Evolutionary conservation across 139 green algal genomes (phyloP).

Genomic region (Spirogloea muscicola): DNA sequence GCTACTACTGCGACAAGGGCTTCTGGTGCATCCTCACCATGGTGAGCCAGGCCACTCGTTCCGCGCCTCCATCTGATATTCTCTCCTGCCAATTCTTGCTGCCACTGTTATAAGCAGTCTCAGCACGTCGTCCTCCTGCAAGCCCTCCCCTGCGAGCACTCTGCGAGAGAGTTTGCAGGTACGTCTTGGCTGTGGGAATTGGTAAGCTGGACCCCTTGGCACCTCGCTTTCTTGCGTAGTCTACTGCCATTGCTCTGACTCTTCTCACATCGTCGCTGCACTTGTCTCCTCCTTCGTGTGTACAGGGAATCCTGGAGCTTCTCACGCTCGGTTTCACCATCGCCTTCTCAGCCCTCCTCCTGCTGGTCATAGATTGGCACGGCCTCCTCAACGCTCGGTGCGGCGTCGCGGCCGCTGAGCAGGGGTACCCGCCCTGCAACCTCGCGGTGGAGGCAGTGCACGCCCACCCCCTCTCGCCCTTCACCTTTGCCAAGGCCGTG

Average conservation of each 20-base stretch:
- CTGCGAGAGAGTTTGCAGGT: too few species aligned
- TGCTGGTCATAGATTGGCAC: constrained; percentile 83
- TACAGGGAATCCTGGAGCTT: constrained; percentile 71
- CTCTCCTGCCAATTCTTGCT: neutral
- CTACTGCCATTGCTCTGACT: too few species aligned
- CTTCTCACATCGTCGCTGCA: too few species aligned
- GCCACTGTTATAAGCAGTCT: neutral
- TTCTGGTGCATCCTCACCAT: constrained; percentile 40
- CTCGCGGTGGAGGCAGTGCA: constrained; percentile 49
- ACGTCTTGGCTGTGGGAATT: too few species aligned
- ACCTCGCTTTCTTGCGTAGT: too few species aligned
- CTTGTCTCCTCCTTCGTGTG: neutral
- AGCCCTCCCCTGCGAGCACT: too few species aligned
- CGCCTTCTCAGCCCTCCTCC: constrained; percentile 73
- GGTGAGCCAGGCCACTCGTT: neutral
- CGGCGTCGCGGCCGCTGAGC: neutral
- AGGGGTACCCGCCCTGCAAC: too few species aligned
- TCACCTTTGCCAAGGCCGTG: constrained; percentile 54
- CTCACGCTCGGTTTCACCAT: constrained; percentile 86
- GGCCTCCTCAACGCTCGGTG: constrained; percentile 25
- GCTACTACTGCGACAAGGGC: constrained; percentile 41
- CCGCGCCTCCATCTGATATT: neutral
- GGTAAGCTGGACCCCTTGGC: too few species aligned
- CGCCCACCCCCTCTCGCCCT: constrained; percentile 44
- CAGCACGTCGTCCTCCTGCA: neutral